A percentile compares a stretch with the other conserved stretches of the same genome.
phyloP scores from a whole-genome alignment of 805 yeast species.

The Cyberlindnera lachancei region DNA sequence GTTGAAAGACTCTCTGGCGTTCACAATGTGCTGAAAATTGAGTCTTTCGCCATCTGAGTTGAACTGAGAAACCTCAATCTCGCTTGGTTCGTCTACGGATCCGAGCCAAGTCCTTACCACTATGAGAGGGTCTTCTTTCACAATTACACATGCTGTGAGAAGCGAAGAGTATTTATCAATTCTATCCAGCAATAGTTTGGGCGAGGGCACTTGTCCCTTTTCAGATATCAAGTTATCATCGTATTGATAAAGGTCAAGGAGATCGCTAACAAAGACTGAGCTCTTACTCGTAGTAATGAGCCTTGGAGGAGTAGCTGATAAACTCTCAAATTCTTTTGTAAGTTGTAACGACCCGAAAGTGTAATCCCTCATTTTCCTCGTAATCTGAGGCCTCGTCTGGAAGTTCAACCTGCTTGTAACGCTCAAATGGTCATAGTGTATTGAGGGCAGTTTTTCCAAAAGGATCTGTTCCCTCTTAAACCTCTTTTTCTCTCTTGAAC shows the following conservation, averaged over 20 bases:
- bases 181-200: conserved; percentile 3
- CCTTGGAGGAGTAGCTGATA: too few relatives aligned
- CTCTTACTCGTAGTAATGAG: too few relatives aligned
- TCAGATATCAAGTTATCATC: too few relatives aligned
- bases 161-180: conserved; percentile 9
- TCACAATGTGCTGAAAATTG: neutral
- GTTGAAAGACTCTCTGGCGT: conserved; percentile 8
- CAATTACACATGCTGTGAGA: conserved; percentile 3
- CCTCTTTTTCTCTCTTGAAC: conserved; percentile 5
- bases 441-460: neutral
- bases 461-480: neutral
- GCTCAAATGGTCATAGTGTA: neutral
- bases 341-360: neutral
- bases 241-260: conserved; percentile 5
- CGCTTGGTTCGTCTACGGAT: conserved; percentile 16
- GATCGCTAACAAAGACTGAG: conserved; percentile 5
- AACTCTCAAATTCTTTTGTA: too few relatives aligned
- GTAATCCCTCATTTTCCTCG: neutral
- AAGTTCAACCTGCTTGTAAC: neutral
- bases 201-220: too few relatives aligned
- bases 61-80: conserved; percentile 3
- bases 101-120: conserved; percentile 18
- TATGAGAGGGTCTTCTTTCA: neutral
- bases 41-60: conserved; percentile 5
- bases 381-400: neutral